Base-by-base conservation (phyloP, 225 moss, liverwort and hornwort genomes). In the Rhytidiadelphus loreus region DNA sequence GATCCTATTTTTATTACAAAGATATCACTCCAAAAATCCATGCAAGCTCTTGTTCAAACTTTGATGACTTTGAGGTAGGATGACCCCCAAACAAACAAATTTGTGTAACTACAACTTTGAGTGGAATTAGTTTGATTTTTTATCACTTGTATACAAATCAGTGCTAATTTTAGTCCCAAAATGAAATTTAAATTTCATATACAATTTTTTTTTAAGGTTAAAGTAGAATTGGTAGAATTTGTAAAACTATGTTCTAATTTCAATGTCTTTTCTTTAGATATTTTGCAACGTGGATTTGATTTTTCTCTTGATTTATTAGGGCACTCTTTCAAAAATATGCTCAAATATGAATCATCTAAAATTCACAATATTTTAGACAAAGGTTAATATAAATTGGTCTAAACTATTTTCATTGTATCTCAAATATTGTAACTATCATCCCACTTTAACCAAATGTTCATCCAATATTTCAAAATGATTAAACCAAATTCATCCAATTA, bases 1-100 rank as follows among this genome's bases (percentile, higher is more conserved):
- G 2, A 44, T 44, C 44, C 33, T 61, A 17, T 20, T 29, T 11
- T 32, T 22, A 43, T 44, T 12, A 61, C 6, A 60, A 81, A 2
- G 0, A 23, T 32, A 32, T 81, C 7, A 22, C 3, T 32, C 5
- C 0, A 20, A 21, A 3, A 43, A 41, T 60, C 5, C 4, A 29
- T 19, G 28, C 6, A 59, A 33, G 6, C 1, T 43, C 6, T 0
- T 32, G 0, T 44, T 81, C 10, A 32, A 46, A 43, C 4, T 44
- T 46, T 62, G 15, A 61, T 61, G 46, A 29, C 4, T 61, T 32
- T 29, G 43, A 20, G 0, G 12, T 32, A 48, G 11, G 7, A 75
- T 75, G 32, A 19, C 1, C 50, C 8, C 1, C 4, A 76, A 76
- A 0, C 1, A 0, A 33, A 52, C 1, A 0, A 48, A 12, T 32